Percentiles rank a stretch among this genome's conserved stretches.
phyloP scores from a whole-genome alignment of 1,284 basidiomycete genomes.

The Somion occarium region DNA sequence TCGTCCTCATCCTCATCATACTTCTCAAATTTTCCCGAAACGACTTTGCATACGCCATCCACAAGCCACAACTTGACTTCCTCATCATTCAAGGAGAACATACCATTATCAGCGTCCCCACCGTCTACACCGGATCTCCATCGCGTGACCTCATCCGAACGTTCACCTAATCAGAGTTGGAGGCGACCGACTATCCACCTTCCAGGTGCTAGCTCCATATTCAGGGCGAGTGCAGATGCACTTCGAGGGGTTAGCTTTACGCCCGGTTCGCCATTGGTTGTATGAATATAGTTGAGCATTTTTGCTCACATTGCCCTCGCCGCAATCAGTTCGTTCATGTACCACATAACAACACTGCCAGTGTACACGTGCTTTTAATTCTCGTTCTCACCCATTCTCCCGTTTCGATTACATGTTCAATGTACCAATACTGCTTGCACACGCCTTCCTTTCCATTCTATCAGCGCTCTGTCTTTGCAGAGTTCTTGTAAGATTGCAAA shows the following conservation, averaged over 20 bases:
- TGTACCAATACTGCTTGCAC: no score
- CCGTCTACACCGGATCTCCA: not conserved
- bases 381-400: no score
- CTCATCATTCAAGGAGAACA: not conserved
- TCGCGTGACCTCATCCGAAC: not conserved
- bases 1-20: not conserved
- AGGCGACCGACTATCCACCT: slow-evolving; percentile 10
- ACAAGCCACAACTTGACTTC: not conserved
- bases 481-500: no score
- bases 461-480: no score
- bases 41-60: not conserved
- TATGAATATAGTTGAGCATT: slow-evolving; percentile 1
- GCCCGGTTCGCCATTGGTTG: not conserved
- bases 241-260: slow-evolving; percentile 10
- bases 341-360: no score
- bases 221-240: slow-evolving; percentile 12
- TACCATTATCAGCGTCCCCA: not conserved
- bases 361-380: no score
- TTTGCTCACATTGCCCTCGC: not conserved
- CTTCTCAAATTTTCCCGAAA: not conserved
- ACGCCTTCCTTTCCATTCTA: no score
- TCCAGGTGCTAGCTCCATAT: slow-evolving; percentile 9
- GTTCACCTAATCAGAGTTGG: slow-evolving; percentile 3
- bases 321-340: no score
- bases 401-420: no score